Conservation (phyloP, 495 filamentous ascomycete genomes). For the Talaromyces liani region DNA sequence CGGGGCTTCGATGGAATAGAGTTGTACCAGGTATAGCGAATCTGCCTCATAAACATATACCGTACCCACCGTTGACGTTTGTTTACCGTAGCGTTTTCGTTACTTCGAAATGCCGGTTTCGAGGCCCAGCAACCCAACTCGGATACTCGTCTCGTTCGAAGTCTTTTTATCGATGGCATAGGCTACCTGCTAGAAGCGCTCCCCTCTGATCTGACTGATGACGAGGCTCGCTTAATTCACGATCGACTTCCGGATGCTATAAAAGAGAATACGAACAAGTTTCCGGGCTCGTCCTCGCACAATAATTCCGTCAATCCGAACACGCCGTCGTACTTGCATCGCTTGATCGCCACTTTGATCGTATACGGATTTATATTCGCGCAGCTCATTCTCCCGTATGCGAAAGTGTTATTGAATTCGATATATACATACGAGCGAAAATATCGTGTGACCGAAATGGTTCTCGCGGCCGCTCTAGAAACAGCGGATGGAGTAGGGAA, state of each 20-base stretch:
- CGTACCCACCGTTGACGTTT: background rate
- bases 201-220: constrained; percentile 45
- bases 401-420: constrained; percentile 41
- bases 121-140: constrained; percentile 31
- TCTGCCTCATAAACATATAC: background rate
- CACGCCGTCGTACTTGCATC: constrained; percentile 48
- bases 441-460: constrained; percentile 49
- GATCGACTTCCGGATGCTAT: constrained; percentile 24
- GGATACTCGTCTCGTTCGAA: constrained; percentile 45
- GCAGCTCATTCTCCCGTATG: constrained; percentile 51
- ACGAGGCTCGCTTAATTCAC: constrained; percentile 24
- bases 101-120: constrained; percentile 31
- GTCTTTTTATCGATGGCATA: constrained; percentile 59
- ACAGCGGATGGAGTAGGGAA: constrained; percentile 47
- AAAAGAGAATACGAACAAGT: constrained; percentile 24
- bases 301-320: constrained; percentile 7
- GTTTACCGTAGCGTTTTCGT: constrained; percentile 23
- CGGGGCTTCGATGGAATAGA: constrained; percentile 34
- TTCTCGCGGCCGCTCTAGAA: constrained; percentile 40
- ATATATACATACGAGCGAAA: constrained; percentile 58
- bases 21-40: constrained; percentile 26
- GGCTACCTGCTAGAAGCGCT: constrained; percentile 61
- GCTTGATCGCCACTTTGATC: constrained; percentile 46
- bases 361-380: constrained; percentile 49
- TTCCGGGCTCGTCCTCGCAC: background rate